A percentile compares a stretch with the other conserved stretches of the same genome.
These are phyloP conservation scores for Boletus tomentosulus DNA, from an alignment of 768 basidiomycete genomes.

Conservation along the genomic window DNA sequence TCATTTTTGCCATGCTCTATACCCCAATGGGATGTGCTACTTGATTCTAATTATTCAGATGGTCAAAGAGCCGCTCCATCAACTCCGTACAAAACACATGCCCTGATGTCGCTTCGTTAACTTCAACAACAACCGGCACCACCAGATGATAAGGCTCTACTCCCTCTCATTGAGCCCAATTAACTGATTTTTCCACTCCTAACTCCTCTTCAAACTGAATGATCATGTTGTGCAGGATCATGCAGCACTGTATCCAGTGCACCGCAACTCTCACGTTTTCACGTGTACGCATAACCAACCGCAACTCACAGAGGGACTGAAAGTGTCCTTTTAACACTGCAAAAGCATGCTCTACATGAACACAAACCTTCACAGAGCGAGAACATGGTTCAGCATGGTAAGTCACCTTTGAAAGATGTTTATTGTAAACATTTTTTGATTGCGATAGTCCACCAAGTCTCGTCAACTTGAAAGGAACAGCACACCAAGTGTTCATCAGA, in stretches of 20 bases:
- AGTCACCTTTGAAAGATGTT: too few species aligned
- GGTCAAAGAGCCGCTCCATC: too few species aligned
- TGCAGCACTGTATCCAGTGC: neutral
- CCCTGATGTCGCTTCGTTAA: too few species aligned
- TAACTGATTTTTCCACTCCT: neutral
- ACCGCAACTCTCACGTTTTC: neutral
- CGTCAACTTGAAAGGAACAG: neutral
- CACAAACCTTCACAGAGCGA: neutral
- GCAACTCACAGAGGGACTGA: conserved; percentile 3
- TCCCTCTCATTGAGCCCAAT: neutral
- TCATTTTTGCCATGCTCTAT: too few species aligned
- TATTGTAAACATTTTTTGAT: neutral
- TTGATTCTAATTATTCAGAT: too few species aligned
- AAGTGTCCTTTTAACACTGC: conserved; percentile 5
- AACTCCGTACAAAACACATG: too few species aligned
- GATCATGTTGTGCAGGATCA: neutral
- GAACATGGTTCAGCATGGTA: too few species aligned
- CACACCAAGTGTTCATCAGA: neutral
- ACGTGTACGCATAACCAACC: neutral
- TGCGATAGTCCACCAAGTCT: too few species aligned
- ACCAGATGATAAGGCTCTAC: too few species aligned
- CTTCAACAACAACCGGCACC: too few species aligned
- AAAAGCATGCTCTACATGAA: conserved; percentile 8
- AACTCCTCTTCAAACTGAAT: neutral
- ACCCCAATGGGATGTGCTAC: too few species aligned